Percentiles rank a stretch among this genome's conserved stretches.
phyloP scores from a whole-genome alignment of 2,329 filamentous ascomycete genomes.

The Scortechinia acanthostroma region DNA sequence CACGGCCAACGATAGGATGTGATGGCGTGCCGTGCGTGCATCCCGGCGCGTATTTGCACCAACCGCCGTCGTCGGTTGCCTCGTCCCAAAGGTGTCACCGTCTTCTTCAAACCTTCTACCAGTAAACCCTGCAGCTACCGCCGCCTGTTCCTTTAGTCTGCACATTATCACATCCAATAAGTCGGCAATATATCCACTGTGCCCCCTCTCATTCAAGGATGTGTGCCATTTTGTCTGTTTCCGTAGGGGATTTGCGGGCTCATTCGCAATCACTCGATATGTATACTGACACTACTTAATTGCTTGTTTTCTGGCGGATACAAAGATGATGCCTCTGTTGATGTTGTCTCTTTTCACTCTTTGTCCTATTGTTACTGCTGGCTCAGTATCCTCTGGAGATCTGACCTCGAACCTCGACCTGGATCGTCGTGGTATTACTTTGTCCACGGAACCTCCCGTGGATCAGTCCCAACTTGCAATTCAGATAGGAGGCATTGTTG shows the following conservation, averaged over 20 bases:
- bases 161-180: neutral
- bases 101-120: too few species aligned
- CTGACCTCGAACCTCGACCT: too few species aligned
- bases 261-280: neutral
- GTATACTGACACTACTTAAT: neutral
- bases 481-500: neutral
- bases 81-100: too few species aligned
- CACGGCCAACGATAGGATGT: neutral
- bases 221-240: slow-evolving; percentile 1
- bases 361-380: too few species aligned
- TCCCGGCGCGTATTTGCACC: neutral
- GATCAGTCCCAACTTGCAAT: neutral
- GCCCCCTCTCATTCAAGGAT: neutral
- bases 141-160: neutral
- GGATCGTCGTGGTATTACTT: too few species aligned
- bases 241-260: neutral
- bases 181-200: neutral
- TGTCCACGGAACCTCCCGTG: neutral
- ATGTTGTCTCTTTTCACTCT: too few species aligned
- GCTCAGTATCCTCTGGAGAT: too few species aligned
- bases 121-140: too few species aligned
- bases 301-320: neutral
- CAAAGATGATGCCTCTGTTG: neutral
- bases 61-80: neutral
- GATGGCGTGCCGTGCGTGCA: neutral